These are phyloP conservation scores for Saprolegnia parasitica DNA, from an alignment of 352 stramenopile genomes.

Conservation along the genomic window DNA sequence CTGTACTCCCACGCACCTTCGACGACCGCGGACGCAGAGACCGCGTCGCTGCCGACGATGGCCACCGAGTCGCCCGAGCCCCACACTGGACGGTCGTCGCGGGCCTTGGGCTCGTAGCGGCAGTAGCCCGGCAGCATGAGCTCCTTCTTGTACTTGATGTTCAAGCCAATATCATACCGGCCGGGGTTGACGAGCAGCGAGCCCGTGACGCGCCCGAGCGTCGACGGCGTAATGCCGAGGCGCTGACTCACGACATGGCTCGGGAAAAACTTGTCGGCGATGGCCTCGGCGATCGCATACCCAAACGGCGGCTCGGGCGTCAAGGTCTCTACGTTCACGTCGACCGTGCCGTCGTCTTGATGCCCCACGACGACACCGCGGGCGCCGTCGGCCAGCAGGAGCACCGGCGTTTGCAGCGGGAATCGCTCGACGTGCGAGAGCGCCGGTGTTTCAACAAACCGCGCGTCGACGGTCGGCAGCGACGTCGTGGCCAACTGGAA, in stretches of 20 bases:
- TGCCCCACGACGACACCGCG: conserved; percentile 83
- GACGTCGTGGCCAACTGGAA: conserved; percentile 93
- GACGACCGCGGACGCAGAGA: conserved; percentile 36
- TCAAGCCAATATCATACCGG: conserved; percentile 86
- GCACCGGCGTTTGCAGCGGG: conserved; percentile 72
- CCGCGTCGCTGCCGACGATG: conserved; percentile 82
- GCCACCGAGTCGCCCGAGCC: conserved; percentile 87
- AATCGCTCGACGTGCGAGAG: conserved; percentile 89
- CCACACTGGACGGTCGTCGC: conserved; percentile 57
- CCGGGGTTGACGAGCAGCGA: conserved; percentile 91
- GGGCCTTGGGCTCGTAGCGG: conserved; percentile 47
- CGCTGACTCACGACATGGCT: conserved; percentile 81
- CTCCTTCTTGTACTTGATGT: conserved; percentile 77
- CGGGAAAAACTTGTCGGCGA: conserved; percentile 86
- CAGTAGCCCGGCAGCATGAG: conserved; percentile 91
- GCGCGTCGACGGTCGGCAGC: conserved; percentile 88
- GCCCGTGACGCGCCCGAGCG: conserved; percentile 92
- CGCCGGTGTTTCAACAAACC: conserved; percentile 87
- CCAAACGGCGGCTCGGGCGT: conserved; percentile 97
- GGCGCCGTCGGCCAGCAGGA: conserved; percentile 78
- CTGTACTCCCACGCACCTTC: conserved; percentile 96
- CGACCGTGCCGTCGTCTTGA: conserved; percentile 49
- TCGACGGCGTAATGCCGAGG: conserved; percentile 86
- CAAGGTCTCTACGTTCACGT: conserved; percentile 88
- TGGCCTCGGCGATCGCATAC: conserved; percentile 87